phyloP scores from a whole-genome alignment of 441 rosid genomes.

The Biscutella laevigata region DNA sequence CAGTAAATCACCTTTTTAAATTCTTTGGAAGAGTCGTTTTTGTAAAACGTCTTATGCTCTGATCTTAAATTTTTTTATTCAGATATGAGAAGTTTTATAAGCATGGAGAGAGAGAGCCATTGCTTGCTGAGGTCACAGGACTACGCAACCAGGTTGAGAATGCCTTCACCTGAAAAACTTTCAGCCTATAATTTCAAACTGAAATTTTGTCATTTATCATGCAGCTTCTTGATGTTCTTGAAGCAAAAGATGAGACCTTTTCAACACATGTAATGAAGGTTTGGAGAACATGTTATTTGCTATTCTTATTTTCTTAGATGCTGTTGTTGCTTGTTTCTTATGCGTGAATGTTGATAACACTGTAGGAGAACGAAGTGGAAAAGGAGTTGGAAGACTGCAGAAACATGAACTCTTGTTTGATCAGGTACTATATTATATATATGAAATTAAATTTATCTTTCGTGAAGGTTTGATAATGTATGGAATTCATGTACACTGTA shows the following conservation, averaged over 20 bases:
- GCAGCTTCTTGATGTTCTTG: slow-evolving; percentile 53
- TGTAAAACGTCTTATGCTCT: slow-evolving; percentile 2
- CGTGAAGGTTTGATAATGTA: slow-evolving; percentile 9
- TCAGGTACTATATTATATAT: slow-evolving; percentile 38
- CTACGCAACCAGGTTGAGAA: slow-evolving; percentile 62
- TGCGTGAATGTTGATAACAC: slow-evolving; percentile 9
- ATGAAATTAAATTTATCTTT: not conserved
- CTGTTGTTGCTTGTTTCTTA: slow-evolving; percentile 17
- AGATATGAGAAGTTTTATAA: slow-evolving; percentile 62
- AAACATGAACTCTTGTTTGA: slow-evolving; percentile 54
- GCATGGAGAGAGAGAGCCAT: slow-evolving; percentile 56
- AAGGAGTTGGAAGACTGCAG: slow-evolving; percentile 66
- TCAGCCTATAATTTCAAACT: slow-evolving; percentile 15
- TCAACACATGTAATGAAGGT: slow-evolving; percentile 40
- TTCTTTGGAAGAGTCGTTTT: slow-evolving; percentile 8
- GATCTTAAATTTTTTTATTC: slow-evolving; percentile 26
- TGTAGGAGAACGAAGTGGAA: slow-evolving; percentile 44
- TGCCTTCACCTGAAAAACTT: slow-evolving; percentile 11
- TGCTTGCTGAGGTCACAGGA: slow-evolving; percentile 59
- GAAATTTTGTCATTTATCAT: slow-evolving; percentile 17
- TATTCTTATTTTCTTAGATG: slow-evolving; percentile 13
- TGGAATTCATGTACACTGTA: slow-evolving; percentile 9
- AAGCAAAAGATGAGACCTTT: slow-evolving; percentile 32
- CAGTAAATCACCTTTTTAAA: slow-evolving; percentile 34
- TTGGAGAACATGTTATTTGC: slow-evolving; percentile 13